phyloP scores from a whole-genome alignment of 108 stramenopile genomes.

The Cyclotella kingstonii region DNA sequence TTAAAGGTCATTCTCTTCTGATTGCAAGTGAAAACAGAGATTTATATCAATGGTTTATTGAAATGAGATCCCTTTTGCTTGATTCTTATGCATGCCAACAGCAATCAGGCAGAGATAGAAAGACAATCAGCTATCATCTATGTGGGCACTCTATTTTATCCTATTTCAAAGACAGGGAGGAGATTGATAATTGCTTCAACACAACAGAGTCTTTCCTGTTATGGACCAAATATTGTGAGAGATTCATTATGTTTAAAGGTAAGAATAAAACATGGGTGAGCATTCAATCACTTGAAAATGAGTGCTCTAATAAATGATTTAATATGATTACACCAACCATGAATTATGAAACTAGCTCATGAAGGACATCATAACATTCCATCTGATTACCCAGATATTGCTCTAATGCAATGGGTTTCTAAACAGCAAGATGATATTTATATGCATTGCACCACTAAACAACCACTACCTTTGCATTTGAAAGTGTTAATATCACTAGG shows the following conservation, averaged over 20 bases:
- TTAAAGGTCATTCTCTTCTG: conserved; percentile 11
- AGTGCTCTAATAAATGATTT: background rate
- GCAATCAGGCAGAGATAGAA: background rate
- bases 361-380: conserved; percentile 35
- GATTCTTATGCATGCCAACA: background rate
- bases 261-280: background rate
- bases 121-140: background rate
- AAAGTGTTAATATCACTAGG: conserved; percentile 35
- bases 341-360: conserved; percentile 18
- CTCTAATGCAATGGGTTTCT: conserved; percentile 31
- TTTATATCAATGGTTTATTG: conserved; percentile 37
- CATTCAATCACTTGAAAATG: background rate
- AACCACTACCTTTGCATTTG: conserved; percentile 17
- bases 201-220: conserved; percentile 8
- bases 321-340: no score
- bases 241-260: conserved; percentile 37
- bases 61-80: conserved; percentile 17
- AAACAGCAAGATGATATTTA: conserved; percentile 32
- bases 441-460: conserved; percentile 22
- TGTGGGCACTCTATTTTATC: conserved; percentile 13
- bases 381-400: conserved; percentile 25
- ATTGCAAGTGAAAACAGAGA: conserved; percentile 26
- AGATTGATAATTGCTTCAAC: background rate
- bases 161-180: conserved; percentile 7
- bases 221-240: conserved; percentile 34